Evolutionary conservation across 2,329 filamentous ascomycete genomes (phyloP).

Genomic region (Emericellopsis cladophorae): DNA sequence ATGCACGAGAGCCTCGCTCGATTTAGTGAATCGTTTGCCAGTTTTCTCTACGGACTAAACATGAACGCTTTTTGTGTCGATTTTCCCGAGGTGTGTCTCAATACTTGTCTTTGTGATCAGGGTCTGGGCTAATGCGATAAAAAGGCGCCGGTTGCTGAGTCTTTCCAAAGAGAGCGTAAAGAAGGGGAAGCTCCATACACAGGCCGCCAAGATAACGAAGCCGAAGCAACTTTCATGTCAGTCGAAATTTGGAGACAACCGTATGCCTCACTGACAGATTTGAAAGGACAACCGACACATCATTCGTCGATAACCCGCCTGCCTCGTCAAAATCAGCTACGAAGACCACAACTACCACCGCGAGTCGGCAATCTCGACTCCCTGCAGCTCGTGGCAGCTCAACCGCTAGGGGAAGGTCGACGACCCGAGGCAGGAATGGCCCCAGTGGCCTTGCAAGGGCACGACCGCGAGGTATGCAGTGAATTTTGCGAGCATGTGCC

Average conservation of each 20-base stretch:
- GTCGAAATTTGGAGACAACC: slow-evolving; percentile 13
- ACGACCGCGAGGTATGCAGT: slow-evolving; percentile 32
- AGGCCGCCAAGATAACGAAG: slow-evolving; percentile 26
- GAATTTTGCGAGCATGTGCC: slow-evolving; percentile 9
- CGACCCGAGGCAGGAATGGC: slow-evolving; percentile 19
- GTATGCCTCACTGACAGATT: slow-evolving; percentile 5
- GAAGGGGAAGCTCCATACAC: slow-evolving; percentile 32
- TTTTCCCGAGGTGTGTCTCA: slow-evolving; percentile 65
- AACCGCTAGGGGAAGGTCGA: slow-evolving; percentile 15
- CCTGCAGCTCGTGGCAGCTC: slow-evolving; percentile 29
- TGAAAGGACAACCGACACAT: slow-evolving; percentile 73
- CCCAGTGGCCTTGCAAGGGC: slow-evolving; percentile 32
- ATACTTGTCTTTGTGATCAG: not conserved
- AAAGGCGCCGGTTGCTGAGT: slow-evolving; percentile 75
- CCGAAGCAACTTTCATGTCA: slow-evolving; percentile 77
- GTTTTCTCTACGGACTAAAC: slow-evolving; percentile 89
- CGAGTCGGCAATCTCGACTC: slow-evolving; percentile 30
- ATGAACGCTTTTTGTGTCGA: slow-evolving; percentile 99
- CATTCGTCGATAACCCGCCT: slow-evolving; percentile 76
- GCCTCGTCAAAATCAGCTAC: slow-evolving; percentile 34
- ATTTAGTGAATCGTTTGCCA: slow-evolving; percentile 92
- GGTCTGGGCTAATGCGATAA: not conserved
- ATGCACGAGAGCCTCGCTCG: slow-evolving; percentile 91
- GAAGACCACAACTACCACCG: slow-evolving; percentile 29
- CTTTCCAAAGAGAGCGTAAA: slow-evolving; percentile 57